Percentiles rank a stretch among this genome's conserved stretches.
Conservation (phyloP, 2,329 filamentous ascomycete species). For the Trichoderma simmonsii region DNA sequence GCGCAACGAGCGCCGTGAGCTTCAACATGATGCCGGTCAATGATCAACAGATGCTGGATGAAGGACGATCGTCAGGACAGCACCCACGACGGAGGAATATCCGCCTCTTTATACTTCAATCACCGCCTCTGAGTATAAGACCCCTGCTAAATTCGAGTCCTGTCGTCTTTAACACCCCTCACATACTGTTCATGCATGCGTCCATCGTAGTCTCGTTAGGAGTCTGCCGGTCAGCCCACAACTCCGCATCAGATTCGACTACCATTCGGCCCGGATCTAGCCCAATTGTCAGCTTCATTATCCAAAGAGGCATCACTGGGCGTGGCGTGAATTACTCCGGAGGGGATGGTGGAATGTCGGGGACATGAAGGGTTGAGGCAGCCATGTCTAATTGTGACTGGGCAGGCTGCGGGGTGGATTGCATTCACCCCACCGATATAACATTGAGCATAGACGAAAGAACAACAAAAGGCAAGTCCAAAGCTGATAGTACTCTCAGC, state of each 20-base stretch:
- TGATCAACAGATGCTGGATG: conserved; percentile 1
- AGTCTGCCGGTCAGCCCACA: neutral
- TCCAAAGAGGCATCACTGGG: neutral
- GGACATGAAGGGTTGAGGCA: neutral
- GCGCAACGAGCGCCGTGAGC: conserved; percentile 18
- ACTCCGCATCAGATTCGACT: neutral
- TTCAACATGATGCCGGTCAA: conserved; percentile 21
- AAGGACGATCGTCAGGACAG: neutral
- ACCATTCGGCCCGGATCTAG: conserved; percentile 11
- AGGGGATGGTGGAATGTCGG: neutral
- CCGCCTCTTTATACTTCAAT: neutral
- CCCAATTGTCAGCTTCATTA: neutral
- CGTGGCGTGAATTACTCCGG: neutral
- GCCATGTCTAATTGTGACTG: neutral
- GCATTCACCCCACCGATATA: neutral
- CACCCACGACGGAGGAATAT: neutral
- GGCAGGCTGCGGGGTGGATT: neutral
- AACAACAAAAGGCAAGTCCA: neutral
- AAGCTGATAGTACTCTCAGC: neutral
- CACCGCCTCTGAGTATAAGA: neutral
- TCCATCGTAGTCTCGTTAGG: neutral
- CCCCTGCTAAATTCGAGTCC: neutral
- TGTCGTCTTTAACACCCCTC: neutral
- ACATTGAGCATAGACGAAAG: neutral
- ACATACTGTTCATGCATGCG: neutral